A percentile compares a stretch with the other conserved stretches of the same genome.
Conservation (phyloP, 2,329 filamentous ascomycete genomes). For the Colletotrichum falcatum region DNA sequence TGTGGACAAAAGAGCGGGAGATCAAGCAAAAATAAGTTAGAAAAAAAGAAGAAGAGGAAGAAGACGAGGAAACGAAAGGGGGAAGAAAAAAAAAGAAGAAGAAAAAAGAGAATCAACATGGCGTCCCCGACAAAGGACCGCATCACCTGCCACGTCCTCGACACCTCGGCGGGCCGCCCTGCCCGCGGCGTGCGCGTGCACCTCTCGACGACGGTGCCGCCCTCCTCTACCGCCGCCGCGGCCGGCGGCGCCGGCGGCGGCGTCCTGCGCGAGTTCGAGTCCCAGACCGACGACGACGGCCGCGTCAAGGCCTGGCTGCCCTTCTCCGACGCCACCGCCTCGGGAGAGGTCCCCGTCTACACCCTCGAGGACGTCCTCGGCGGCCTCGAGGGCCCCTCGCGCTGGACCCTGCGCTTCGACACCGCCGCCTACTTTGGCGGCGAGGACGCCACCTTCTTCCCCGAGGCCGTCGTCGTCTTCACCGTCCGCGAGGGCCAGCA, state of each 20-base stretch:
- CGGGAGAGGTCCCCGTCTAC: constrained; percentile 69
- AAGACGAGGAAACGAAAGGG: too few species aligned
- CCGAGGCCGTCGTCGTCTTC: constrained; percentile 68
- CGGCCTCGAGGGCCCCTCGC: constrained; percentile 56
- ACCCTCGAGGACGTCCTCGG: constrained; percentile 68
- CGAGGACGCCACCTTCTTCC: constrained; percentile 70
- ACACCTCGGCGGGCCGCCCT: constrained; percentile 80
- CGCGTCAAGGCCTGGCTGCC: constrained; percentile 78
- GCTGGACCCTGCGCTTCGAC: constrained; percentile 79
- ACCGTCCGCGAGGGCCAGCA: constrained; percentile 69
- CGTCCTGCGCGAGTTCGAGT: constrained; percentile 67
- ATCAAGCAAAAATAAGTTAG: background rate
- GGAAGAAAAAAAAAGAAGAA: background rate
- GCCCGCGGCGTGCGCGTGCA: constrained; percentile 75
- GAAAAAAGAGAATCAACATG: background rate
- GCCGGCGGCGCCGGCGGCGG: too few species aligned
- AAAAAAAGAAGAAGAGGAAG: background rate
- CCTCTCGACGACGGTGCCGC: constrained; percentile 61
- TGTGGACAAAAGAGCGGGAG: background rate
- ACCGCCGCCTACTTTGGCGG: constrained; percentile 79
- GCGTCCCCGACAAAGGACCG: constrained; percentile 61
- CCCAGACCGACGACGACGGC: constrained; percentile 81
- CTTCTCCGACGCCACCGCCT: constrained; percentile 61
- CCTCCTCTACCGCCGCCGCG: constrained; percentile 47
- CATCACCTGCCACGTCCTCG: constrained; percentile 90